Percentiles rank a stretch among this genome's conserved stretches.
phyloP scores from a whole-genome alignment of 2,329 filamentous ascomycete species.

The Coniella vitis region DNA sequence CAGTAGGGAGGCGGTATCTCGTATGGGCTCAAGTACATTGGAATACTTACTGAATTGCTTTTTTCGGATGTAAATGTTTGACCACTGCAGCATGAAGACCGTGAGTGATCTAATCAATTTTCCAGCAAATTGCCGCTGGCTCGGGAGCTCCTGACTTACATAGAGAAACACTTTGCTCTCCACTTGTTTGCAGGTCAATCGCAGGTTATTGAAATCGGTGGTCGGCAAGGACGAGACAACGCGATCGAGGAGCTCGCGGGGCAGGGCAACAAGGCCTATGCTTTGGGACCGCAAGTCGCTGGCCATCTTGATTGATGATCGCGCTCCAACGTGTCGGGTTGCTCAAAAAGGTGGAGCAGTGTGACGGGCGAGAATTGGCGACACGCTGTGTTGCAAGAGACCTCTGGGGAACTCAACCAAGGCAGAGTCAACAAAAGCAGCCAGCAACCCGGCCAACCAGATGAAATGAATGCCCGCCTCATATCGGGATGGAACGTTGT shows the following conservation, averaged over 20 bases:
- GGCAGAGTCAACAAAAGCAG: too few relatives aligned
- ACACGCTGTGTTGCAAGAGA: too few relatives aligned
- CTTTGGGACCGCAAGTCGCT: background rate
- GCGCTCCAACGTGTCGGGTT: too few relatives aligned
- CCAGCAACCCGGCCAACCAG: too few relatives aligned
- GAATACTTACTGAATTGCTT: constrained; percentile 48
- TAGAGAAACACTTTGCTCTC: constrained; percentile 46
- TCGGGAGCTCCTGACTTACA: background rate
- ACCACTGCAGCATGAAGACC: constrained; percentile 33
- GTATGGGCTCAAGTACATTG: constrained; percentile 23
- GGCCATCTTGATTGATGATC: background rate
- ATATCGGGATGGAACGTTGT: too few relatives aligned
- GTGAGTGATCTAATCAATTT: too few relatives aligned
- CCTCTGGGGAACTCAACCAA: too few relatives aligned
- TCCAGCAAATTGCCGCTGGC: too few relatives aligned
- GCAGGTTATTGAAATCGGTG: constrained; percentile 46
- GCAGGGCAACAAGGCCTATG: constrained; percentile 29
- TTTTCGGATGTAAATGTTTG: constrained; percentile 57
- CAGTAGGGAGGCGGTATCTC: constrained; percentile 12
- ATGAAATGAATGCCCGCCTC: too few relatives aligned
- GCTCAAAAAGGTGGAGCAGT: too few relatives aligned
- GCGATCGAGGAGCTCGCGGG: constrained; percentile 51
- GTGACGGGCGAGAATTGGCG: too few relatives aligned
- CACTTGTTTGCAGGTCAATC: constrained; percentile 46
- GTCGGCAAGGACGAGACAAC: constrained; percentile 49